Base-by-base conservation (phyloP, 306 rosid genomes). In the Dicorynia guianensis region DNA sequence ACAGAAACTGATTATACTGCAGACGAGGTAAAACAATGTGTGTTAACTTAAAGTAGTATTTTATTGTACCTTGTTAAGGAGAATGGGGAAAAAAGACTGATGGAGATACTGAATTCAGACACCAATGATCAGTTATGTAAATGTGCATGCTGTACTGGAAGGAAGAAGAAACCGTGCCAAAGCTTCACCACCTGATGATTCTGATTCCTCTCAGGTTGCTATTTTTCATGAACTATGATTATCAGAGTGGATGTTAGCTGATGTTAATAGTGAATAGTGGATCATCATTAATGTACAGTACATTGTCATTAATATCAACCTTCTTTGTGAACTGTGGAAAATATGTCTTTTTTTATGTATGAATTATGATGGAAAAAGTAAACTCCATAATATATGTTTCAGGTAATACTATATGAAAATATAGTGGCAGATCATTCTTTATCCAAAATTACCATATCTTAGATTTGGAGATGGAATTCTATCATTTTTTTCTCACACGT, bases 121-220 rank as follows among this genome's bases (percentile, higher is more conserved):
- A 8, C 99, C 99, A 18, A 95, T 92, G 95, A 81, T 95, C 30
- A 89, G 93, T 69, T 92, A 92, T 81, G 97, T 95, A 50, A 95
- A 95, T 86, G 99, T 92, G 53, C 97, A 92, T 75, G 99, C 93
- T 50, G 76, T 95, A 18, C 81, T 95, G 33, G 97, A 95, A 9
- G 97, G 80, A 56, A 85, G 96, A 82, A 80, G 99, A 81, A 84
- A 59, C 78, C 98, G 96, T n/a, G 97, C 93, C 1, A 95, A 85
- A 77, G 86, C 92, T 70, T 81, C 88, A 13, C 55, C 90, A 9
- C 63, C 89, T 0, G 86, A 90, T 67, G 93, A 86, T 64, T 76
- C 86, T 71, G 91, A 82, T 48, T 70, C 94, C 54, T 81, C 87
- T 81, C 94, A 84, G 87, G 97, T 92, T 69, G 35, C 55, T 58